phyloP scores from a whole-genome alignment of 2,329 filamentous ascomycete genomes.

The Fusarium brachygibbosum region DNA sequence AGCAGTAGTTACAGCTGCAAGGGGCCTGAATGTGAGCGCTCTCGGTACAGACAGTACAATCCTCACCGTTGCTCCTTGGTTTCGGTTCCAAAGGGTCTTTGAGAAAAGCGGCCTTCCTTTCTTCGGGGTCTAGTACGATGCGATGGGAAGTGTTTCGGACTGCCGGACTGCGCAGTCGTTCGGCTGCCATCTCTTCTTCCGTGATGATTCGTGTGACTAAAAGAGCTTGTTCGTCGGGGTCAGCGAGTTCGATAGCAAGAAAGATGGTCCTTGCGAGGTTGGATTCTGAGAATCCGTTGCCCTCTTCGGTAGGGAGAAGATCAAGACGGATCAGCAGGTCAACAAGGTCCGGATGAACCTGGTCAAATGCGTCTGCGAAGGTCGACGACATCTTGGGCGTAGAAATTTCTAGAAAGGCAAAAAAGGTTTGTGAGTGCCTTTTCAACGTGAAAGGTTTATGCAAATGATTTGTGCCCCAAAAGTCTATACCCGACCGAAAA shows the following conservation, averaged over 20 bases:
- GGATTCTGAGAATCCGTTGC: slow-evolving; percentile 18
- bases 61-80: neutral
- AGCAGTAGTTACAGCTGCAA: slow-evolving; percentile 44
- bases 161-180: slow-evolving; percentile 29
- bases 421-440: too few relatives aligned
- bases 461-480: neutral
- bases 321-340: slow-evolving; percentile 26
- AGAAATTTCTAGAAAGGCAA: too few relatives aligned
- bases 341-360: slow-evolving; percentile 44
- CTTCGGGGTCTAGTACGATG: slow-evolving; percentile 30
- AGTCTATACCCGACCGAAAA: neutral
- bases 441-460: too few relatives aligned
- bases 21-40: slow-evolving; percentile 9
- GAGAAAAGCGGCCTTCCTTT: slow-evolving; percentile 22
- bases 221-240: slow-evolving; percentile 33
- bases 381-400: neutral
- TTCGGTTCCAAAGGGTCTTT: neutral
- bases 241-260: slow-evolving; percentile 42
- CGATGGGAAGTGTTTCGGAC: slow-evolving; percentile 27
- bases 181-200: slow-evolving; percentile 39
- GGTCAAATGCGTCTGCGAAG: slow-evolving; percentile 12
- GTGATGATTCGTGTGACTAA: slow-evolving; percentile 42
- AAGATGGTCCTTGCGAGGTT: slow-evolving; percentile 31
- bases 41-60: slow-evolving; percentile 40
- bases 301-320: slow-evolving; percentile 10